A percentile compares a stretch with the other conserved stretches of the same genome.
Evolutionary conservation across 495 filamentous ascomycete species (phyloP).

Genomic region (Podospora anserina): DNA sequence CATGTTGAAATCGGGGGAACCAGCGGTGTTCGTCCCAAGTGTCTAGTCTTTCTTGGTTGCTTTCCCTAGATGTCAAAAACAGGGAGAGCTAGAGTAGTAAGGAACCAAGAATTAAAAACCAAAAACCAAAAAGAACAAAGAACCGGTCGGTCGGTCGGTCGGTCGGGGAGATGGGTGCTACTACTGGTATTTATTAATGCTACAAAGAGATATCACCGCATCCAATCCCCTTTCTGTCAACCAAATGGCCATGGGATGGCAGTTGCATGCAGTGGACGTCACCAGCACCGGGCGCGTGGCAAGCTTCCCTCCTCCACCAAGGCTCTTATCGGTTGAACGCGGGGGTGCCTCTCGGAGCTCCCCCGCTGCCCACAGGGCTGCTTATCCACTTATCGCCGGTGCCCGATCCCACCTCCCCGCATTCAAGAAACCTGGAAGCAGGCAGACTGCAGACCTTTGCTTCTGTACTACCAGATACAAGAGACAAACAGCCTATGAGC

Average conservation of each 20-base stretch:
- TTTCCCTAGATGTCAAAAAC: background rate
- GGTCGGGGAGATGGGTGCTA: background rate
- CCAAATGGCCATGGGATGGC: background rate
- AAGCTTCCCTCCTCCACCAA: background rate
- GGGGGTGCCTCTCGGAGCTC: background rate
- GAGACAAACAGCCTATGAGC: background rate
- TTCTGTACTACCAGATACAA: background rate
- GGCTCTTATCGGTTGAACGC: background rate
- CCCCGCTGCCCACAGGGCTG: too few species aligned
- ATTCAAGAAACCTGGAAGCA: too few species aligned
- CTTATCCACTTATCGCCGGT: background rate
- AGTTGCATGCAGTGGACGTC: background rate
- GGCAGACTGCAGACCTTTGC: too few species aligned
- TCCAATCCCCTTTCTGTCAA: background rate
- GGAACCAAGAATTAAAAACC: background rate
- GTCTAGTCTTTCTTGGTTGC: background rate
- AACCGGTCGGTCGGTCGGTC: background rate
- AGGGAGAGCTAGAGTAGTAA: background rate
- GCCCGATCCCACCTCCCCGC: background rate
- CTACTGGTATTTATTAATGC: background rate
- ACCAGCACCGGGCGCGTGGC: background rate
- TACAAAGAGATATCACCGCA: background rate
- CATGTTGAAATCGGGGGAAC: slow-evolving; percentile 32
- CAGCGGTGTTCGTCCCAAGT: background rate
- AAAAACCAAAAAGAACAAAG: background rate